Evolutionary conservation across 768 basidiomycete genomes (phyloP).

Genomic region (Sarcomyxa edulis): DNA sequence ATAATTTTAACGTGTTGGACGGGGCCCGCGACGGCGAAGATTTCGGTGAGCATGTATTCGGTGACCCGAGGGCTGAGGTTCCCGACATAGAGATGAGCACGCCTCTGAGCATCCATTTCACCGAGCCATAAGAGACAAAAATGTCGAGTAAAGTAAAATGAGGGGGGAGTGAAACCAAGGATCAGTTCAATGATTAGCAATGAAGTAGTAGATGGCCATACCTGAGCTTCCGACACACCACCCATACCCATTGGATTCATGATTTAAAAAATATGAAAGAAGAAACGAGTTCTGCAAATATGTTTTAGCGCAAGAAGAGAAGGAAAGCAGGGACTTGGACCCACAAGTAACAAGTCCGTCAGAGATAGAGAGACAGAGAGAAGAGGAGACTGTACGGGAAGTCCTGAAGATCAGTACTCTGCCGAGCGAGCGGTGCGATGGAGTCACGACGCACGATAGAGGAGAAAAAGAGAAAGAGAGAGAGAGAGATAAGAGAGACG

Average conservation of each 20-base stretch:
- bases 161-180: slow-evolving; percentile 15
- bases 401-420: too few relatives aligned
- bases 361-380: slow-evolving; percentile 38
- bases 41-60: slow-evolving; percentile 98
- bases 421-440: too few relatives aligned
- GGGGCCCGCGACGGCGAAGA: slow-evolving; percentile 93
- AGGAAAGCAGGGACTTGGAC: slow-evolving; percentile 16
- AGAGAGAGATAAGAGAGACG: slow-evolving; percentile 39
- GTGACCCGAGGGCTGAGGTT: slow-evolving; percentile 97
- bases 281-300: slow-evolving; percentile 40
- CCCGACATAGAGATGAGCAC: slow-evolving; percentile 98
- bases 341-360: slow-evolving; percentile 45
- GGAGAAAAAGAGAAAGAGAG: slow-evolving; percentile 24
- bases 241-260: slow-evolving; percentile 79
- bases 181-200: slow-evolving; percentile 23
- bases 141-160: slow-evolving; percentile 19
- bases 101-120: slow-evolving; percentile 45
- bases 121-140: slow-evolving; percentile 16
- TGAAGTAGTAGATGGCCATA: slow-evolving; percentile 34
- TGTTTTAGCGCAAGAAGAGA: slow-evolving; percentile 11
- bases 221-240: slow-evolving; percentile 70
- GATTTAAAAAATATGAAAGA: slow-evolving; percentile 50
- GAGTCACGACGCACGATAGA: too few relatives aligned
- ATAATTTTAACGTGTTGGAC: slow-evolving; percentile 99
- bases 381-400: too few relatives aligned